Base-by-base conservation (phyloP, 495 filamentous ascomycete species). In the Aspergillus campestris region DNA sequence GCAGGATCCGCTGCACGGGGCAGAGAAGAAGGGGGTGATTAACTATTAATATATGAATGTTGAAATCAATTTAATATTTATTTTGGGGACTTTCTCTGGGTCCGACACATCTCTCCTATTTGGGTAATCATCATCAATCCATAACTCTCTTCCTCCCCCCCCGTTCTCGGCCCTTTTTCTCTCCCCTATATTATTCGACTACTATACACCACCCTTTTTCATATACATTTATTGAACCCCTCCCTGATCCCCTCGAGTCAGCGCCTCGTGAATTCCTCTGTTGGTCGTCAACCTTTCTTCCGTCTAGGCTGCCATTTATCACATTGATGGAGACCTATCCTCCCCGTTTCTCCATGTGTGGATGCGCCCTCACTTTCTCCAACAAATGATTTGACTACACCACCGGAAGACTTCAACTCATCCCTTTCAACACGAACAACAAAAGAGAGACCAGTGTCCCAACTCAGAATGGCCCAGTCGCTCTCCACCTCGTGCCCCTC, bases 401-500 rank as follows among this genome's bases (percentile, higher is more conserved):
- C 1, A 24, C 18, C 18, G 18, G 18, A 24, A 24, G 18, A 24
- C 18, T 24, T 24, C 18, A 6, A 28, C 15, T 42, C 2, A 15
- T 24, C n/a, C 9, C 33, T 14, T 8, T 7, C 14, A 27, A 29
- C 14, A 38, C 31, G 18, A 12, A 31, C 34, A 31, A 38, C 7
- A n/a, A 29, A 29, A 38, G 31, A 27, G 18, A 6, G 32, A 35
- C 46, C 46, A 31, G 14, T 34, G 58, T 33, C 31, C 64, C 62
- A 56, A 45, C 18, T 24, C 18, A 24, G 18, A 24, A 24, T 24
- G 18, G 18, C 18, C 53, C 49, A 50, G 38, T 45, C 53, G 33
- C 43, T 63, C 7, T 34, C 53, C 31, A 52, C 47, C 13, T 39
- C 49, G 1, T 49, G 40, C 44, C 60, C 61, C 44, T 53, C 57